phyloP scores from a whole-genome alignment of 495 filamentous ascomycete genomes.

The Lichenothelia convexa region DNA sequence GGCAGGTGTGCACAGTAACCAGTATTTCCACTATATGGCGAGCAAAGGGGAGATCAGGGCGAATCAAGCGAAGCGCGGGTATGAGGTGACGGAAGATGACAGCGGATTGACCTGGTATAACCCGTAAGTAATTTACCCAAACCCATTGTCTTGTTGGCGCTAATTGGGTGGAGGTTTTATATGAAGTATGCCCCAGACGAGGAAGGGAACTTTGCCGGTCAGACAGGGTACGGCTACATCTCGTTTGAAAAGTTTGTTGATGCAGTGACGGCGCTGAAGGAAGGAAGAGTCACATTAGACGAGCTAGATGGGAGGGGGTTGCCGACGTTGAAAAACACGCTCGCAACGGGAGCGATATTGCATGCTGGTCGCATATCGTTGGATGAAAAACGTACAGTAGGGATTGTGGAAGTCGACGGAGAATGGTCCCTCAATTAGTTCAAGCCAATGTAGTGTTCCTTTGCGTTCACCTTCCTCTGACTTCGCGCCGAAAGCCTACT shows the following conservation, averaged over 20 bases:
- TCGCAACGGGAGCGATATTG: slow-evolving; percentile 79
- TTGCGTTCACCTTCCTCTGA: too few relatives aligned
- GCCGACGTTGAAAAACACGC: slow-evolving; percentile 73
- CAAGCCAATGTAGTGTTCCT: too few relatives aligned
- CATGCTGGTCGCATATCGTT: slow-evolving; percentile 68
- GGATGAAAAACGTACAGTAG: slow-evolving; percentile 61
- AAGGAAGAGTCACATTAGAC: slow-evolving; percentile 46
- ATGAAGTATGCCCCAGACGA: slow-evolving; percentile 94
- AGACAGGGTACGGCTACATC: slow-evolving; percentile 83
- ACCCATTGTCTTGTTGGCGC: too few relatives aligned
- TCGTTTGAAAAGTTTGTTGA: slow-evolving; percentile 94
- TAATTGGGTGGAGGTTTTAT: slow-evolving; percentile 67
- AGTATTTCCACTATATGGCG: slow-evolving; percentile 90
- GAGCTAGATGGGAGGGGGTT: slow-evolving; percentile 63
- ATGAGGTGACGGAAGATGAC: slow-evolving; percentile 76
- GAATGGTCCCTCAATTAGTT: slow-evolving; percentile 54
- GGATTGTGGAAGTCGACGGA: slow-evolving; percentile 44
- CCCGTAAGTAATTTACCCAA: slow-evolving; percentile 35
- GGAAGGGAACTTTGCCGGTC: slow-evolving; percentile 82
- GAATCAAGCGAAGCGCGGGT: slow-evolving; percentile 86
- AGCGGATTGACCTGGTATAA: slow-evolving; percentile 66
- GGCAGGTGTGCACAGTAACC: slow-evolving; percentile 82
- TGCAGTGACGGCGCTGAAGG: slow-evolving; percentile 60
- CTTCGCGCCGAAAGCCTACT: too few relatives aligned
- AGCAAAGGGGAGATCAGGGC: slow-evolving; percentile 67